phyloP scores from a whole-genome alignment of 1,284 basidiomycete species.

The Ustilago loliicola region DNA sequence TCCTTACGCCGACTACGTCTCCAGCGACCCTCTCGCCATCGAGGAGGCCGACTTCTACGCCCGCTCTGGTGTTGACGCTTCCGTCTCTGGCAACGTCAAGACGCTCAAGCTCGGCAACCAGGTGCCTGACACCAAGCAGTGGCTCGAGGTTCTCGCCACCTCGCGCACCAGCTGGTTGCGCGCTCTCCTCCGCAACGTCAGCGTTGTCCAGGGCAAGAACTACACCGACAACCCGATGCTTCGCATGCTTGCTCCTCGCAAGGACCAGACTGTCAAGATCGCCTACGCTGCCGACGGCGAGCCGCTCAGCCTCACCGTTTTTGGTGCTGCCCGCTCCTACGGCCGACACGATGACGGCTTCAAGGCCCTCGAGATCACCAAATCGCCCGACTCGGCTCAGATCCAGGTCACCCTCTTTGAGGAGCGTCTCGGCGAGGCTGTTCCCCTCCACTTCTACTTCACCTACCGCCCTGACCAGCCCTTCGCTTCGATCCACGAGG shows the following conservation, averaged over 20 bases:
- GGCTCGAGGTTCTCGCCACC: constrained; percentile 89
- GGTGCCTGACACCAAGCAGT: constrained; percentile 73
- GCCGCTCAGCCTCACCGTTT: constrained; percentile 75
- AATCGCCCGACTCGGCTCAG: constrained; percentile 57
- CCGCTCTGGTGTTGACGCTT: constrained; percentile 73
- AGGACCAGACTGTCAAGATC: constrained; percentile 82
- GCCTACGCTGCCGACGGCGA: constrained; percentile 72
- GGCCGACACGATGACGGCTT: constrained; percentile 81
- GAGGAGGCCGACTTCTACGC: constrained; percentile 72
- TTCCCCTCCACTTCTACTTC: constrained; percentile 87
- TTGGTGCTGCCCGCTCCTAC: constrained; percentile 84
- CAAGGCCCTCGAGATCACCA: constrained; percentile 80
- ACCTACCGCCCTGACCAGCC: constrained; percentile 88
- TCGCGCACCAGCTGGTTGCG: constrained; percentile 85
- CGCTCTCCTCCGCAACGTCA: constrained; percentile 84
- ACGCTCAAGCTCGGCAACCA: constrained; percentile 48
- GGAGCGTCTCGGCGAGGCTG: constrained; percentile 81
- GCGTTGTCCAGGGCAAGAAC: constrained; percentile 73
- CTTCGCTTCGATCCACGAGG: constrained; percentile 92
- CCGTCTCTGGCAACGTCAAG: constrained; percentile 74
- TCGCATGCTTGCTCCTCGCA: constrained; percentile 86
- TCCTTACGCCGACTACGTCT: constrained; percentile 89
- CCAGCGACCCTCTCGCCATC: constrained; percentile 72
- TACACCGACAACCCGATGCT: constrained; percentile 92
- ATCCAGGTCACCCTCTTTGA: constrained; percentile 88